A percentile compares a stretch with the other conserved stretches of the same genome.
phyloP scores from a whole-genome alignment of 495 filamentous ascomycete species.

The Wilcoxina mikolae region DNA sequence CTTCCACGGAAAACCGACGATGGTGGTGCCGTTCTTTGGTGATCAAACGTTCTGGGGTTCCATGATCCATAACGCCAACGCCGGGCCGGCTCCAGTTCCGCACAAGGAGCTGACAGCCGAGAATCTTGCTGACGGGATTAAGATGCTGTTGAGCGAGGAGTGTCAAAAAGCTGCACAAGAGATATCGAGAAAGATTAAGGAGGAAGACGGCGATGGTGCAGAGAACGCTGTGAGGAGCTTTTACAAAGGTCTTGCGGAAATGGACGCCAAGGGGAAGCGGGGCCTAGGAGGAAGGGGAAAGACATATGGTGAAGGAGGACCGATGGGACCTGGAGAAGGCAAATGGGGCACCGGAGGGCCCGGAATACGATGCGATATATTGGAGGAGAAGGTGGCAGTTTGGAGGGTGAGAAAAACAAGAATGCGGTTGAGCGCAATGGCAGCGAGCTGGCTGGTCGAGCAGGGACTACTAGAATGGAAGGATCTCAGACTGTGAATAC shows the following conservation, averaged over 20 bases:
- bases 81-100: conserved; percentile 56
- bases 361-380: conserved; percentile 53
- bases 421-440: conserved; percentile 47
- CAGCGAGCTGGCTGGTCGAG: conserved; percentile 48
- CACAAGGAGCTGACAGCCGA: conserved; percentile 53
- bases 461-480: conserved; percentile 45
- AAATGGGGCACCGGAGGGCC: conserved; percentile 27
- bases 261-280: conserved; percentile 16
- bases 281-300: conserved; percentile 18
- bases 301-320: conserved; percentile 20
- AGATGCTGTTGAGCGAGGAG: conserved; percentile 45
- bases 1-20: conserved; percentile 48
- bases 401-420: conserved; percentile 50
- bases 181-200: conserved; percentile 38
- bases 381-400: conserved; percentile 48
- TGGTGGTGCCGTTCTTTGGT: conserved; percentile 56
- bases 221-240: conserved; percentile 56
- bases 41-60: conserved; percentile 73
- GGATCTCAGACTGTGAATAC: conserved; percentile 40
- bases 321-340: conserved; percentile 22
- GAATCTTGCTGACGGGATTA: conserved; percentile 53
- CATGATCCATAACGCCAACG: conserved; percentile 50
- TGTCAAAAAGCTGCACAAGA: conserved; percentile 41
- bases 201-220: conserved; percentile 56
- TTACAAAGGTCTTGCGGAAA: conserved; percentile 42